Evolutionary conservation across 495 filamentous ascomycete genomes (phyloP).

Genomic region (Choiromyces venosus): DNA sequence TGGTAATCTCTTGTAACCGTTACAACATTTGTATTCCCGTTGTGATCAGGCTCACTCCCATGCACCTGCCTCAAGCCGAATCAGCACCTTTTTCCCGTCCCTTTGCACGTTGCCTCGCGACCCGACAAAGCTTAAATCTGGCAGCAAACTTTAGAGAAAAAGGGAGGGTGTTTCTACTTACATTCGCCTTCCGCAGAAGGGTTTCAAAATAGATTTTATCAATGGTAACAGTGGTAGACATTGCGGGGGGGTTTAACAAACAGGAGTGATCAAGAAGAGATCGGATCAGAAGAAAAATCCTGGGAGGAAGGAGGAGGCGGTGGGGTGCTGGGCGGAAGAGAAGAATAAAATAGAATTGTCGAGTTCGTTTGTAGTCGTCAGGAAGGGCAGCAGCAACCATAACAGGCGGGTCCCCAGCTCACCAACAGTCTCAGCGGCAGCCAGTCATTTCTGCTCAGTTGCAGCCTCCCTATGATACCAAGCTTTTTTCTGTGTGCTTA

Average conservation of each 20-base stretch:
- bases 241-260: conserved; percentile 20
- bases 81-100: conserved; percentile 1
- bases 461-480: conserved; percentile 17
- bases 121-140: neutral
- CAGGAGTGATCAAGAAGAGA: conserved; percentile 13
- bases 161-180: conserved; percentile 4
- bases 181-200: conserved; percentile 43
- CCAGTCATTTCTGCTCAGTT: neutral
- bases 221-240: conserved; percentile 45
- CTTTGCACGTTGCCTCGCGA: neutral
- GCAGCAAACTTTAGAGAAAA: conserved; percentile 4
- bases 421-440: neutral
- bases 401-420: neutral
- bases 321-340: conserved; percentile 10
- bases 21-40: conserved; percentile 12
- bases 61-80: conserved; percentile 22
- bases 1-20: conserved; percentile 19
- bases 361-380: neutral
- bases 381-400: neutral
- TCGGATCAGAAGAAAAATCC: neutral
- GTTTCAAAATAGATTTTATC: conserved; percentile 46
- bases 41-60: conserved; percentile 20
- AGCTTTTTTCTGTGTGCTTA: conserved; percentile 13
- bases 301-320: conserved; percentile 9
- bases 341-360: conserved; percentile 7